Base-by-base conservation (phyloP, 2,329 filamentous ascomycete genomes). In the Rhynchosporium secalis region DNA sequence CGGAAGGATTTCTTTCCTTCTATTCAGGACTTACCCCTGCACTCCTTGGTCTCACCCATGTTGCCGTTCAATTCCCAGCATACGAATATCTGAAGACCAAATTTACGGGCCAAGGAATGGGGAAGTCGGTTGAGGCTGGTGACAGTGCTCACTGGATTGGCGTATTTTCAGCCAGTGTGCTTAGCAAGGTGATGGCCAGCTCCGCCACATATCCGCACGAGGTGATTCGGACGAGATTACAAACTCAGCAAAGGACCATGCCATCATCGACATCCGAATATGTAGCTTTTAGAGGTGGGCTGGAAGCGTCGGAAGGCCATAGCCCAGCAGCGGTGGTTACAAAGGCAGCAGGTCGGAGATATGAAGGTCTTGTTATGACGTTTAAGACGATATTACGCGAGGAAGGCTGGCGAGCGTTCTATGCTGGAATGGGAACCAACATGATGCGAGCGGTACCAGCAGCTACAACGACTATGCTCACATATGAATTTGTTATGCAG, bases 121-220 rank as follows among this genome's bases (percentile, higher is more conserved):
- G 94, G 47, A 83, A 85, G 63, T 81, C 83, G 1, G 72, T 74
- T 4, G 78, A 79, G 40, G 78, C 80, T 31, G 80, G 84, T 60
- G 78, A 85, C 31, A 83, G 86, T 58, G 83, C 86, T 3, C 90
- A 96, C 68, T 95, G 91, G 85, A 69, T 90, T 52, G 94, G 94
- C 43, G 91, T 98, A 63, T 82, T 96, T 9, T 86, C 87, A 12
- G 94, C 95, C 41, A 96, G 93, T 12, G 92, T 98, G 66, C 77
- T 99, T 57, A 96, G 92, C 78, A 99, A 99, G 78, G 86, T 97
- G 55, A 87, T 95, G 72, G 95, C 95, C 40, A 97, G 93, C 74
- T 95, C 91, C 55, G 91, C 93, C 8, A 99, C 95, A 20, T 99
- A 99, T 74, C 95, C 95, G 1, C 95, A 99, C 74, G 95, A 99